These are phyloP conservation scores for Chlorella vulgaris DNA, from an alignment of 139 green algal species.

Conservation along the genomic window DNA sequence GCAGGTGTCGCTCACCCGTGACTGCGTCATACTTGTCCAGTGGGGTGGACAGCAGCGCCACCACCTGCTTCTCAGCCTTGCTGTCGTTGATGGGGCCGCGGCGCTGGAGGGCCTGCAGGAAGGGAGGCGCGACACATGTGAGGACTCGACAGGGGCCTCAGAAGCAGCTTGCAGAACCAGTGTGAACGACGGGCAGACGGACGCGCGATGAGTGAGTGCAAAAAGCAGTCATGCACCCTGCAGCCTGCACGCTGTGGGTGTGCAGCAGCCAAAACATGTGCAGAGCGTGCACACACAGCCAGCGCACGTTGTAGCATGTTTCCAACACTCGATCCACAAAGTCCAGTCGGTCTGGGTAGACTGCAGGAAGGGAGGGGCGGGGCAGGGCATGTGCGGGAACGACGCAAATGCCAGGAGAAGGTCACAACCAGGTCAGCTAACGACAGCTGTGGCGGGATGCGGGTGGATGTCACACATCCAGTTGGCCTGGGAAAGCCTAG, in stretches of 20 bases:
- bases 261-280: too few species aligned
- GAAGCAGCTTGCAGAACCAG: too few species aligned
- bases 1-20: slow-evolving; percentile 27
- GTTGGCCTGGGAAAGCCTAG: too few species aligned
- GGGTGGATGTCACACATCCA: too few species aligned
- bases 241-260: neutral
- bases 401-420: neutral
- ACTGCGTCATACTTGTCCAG: slow-evolving; percentile 83
- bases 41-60: slow-evolving; percentile 81
- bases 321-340: slow-evolving; percentile 73
- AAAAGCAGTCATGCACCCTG: neutral
- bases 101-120: slow-evolving; percentile 35
- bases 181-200: neutral
- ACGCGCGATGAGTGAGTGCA: too few species aligned
- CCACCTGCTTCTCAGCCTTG: slow-evolving; percentile 78
- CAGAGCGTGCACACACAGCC: neutral
- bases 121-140: neutral
- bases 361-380: slow-evolving; percentile 11
- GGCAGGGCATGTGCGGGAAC: neutral
- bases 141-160: too few species aligned
- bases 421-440: neutral
- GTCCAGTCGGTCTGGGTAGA: slow-evolving; percentile 75
- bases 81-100: slow-evolving; percentile 47
- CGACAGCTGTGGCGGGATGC: too few species aligned
- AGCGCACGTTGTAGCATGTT: slow-evolving; percentile 49